Conservation (phyloP, 306 rosid genomes). For the Gynostemma pentaphyllum region DNA sequence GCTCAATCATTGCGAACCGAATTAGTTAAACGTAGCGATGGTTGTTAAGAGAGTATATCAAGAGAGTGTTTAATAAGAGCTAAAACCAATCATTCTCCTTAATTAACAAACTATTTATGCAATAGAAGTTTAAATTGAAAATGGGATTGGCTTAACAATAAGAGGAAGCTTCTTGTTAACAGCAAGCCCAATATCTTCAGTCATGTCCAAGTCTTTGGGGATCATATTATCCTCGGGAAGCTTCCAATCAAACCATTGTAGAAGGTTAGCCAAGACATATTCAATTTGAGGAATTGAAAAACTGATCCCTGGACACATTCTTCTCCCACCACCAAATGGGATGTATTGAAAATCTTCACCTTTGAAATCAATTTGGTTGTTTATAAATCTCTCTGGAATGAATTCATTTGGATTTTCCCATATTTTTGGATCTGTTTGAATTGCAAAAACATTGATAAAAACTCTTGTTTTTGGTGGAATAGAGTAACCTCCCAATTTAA, state of each 20-base stretch:
- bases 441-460: slow-evolving; percentile 20
- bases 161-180: neutral
- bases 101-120: too few species aligned
- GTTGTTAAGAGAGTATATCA: too few species aligned
- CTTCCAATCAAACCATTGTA: slow-evolving; percentile 20
- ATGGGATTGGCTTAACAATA: neutral
- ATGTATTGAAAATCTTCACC: slow-evolving; percentile 20
- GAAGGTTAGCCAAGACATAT: slow-evolving; percentile 21
- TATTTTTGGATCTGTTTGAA: slow-evolving; percentile 21
- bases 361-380: slow-evolving; percentile 13
- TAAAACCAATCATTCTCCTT: too few species aligned
- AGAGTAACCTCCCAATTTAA: slow-evolving; percentile 9
- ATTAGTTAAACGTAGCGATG: too few species aligned
- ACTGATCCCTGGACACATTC: slow-evolving; percentile 21
- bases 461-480: slow-evolving; percentile 14
- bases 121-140: neutral
- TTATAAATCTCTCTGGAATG: slow-evolving; percentile 26
- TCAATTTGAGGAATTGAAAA: slow-evolving; percentile 13
- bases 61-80: too few species aligned
- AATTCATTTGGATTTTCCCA: slow-evolving; percentile 28
- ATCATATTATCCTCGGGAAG: slow-evolving; percentile 3
- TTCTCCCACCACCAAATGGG: slow-evolving; percentile 38
- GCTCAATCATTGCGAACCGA: too few species aligned
- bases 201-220: slow-evolving; percentile 14
- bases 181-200: slow-evolving; percentile 14